Evolutionary conservation across 2,329 filamentous ascomycete species (phyloP).

Genomic region (Tolypocladium tundrense): DNA sequence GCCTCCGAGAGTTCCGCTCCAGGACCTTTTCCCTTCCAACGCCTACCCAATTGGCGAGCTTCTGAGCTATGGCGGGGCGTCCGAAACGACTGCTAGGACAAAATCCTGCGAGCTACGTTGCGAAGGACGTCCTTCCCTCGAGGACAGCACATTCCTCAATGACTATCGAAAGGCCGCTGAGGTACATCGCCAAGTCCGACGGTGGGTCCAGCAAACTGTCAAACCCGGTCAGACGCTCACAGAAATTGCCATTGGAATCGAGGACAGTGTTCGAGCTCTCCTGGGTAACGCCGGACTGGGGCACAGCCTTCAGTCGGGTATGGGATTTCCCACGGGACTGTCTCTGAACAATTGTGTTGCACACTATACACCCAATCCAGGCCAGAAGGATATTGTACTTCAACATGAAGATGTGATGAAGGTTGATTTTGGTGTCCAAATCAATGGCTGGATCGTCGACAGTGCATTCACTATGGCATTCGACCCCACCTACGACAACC

Average conservation of each 20-base stretch:
- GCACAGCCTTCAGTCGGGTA: constrained; percentile 61
- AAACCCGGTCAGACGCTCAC: constrained; percentile 68
- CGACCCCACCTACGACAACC: constrained; percentile 60
- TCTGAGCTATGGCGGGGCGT: constrained; percentile 9
- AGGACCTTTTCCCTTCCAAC: constrained; percentile 16
- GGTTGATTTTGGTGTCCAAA: constrained; percentile 67
- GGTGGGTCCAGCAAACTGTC: constrained; percentile 68
- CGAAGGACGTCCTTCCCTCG: constrained; percentile 13
- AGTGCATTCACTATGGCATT: constrained; percentile 68
- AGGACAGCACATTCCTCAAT: constrained; percentile 49
- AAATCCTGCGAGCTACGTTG: neutral
- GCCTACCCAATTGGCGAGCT: constrained; percentile 19
- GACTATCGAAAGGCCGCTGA: constrained; percentile 74
- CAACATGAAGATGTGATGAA: constrained; percentile 64
- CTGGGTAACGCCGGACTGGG: constrained; percentile 65
- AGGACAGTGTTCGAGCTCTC: constrained; percentile 64
- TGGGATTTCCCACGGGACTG: constrained; percentile 75
- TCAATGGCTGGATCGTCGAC: constrained; percentile 68
- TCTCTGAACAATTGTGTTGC: constrained; percentile 73
- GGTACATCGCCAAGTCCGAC: constrained; percentile 69
- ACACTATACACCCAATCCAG: constrained; percentile 74
- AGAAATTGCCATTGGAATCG: constrained; percentile 72
- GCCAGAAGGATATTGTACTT: constrained; percentile 58
- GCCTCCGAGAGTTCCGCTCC: constrained; percentile 21
- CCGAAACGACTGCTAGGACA: neutral